Conservation (phyloP, 1,284 basidiomycete species). For the Marasmius fiardii region DNA sequence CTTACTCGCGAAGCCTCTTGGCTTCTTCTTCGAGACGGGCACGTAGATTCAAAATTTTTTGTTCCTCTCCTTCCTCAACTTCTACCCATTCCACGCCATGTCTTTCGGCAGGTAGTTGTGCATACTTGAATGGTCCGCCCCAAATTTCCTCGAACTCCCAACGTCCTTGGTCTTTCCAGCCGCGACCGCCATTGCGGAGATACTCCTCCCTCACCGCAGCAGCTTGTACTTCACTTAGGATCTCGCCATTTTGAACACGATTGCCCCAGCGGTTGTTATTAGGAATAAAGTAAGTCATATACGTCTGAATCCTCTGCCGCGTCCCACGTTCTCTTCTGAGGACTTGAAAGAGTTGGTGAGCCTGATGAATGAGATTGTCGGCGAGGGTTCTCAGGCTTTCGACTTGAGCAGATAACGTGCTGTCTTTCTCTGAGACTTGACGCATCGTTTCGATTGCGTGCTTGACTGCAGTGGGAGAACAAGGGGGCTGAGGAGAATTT, state of each 20-base stretch:
- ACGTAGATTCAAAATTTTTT: slow-evolving; percentile 3
- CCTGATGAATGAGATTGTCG: neutral
- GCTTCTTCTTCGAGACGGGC: neutral
- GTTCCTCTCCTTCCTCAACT: slow-evolving; percentile 1
- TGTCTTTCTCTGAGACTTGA: slow-evolving; percentile 2
- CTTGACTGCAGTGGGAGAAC: neutral
- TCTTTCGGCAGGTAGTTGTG: neutral
- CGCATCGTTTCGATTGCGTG: slow-evolving; percentile 5
- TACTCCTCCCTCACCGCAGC: neutral
- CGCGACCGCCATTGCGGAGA: slow-evolving; percentile 4
- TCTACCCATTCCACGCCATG: neutral
- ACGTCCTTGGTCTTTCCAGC: slow-evolving; percentile 11
- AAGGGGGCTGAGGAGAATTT: slow-evolving; percentile 1
- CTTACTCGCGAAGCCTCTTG: neutral
- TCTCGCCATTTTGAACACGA: neutral
- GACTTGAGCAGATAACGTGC: neutral
- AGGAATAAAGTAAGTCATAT: neutral
- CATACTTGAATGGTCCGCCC: slow-evolving; percentile 3
- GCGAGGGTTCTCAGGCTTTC: neutral
- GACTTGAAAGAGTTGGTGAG: neutral
- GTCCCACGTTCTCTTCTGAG: slow-evolving; percentile 6
- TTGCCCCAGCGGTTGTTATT: slow-evolving; percentile 8
- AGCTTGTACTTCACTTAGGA: neutral
- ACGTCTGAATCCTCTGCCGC: slow-evolving; percentile 8
- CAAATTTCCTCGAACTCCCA: slow-evolving; percentile 10